phyloP scores from a whole-genome alignment of 1,284 basidiomycete species.

The Vanrija sp. region DNA sequence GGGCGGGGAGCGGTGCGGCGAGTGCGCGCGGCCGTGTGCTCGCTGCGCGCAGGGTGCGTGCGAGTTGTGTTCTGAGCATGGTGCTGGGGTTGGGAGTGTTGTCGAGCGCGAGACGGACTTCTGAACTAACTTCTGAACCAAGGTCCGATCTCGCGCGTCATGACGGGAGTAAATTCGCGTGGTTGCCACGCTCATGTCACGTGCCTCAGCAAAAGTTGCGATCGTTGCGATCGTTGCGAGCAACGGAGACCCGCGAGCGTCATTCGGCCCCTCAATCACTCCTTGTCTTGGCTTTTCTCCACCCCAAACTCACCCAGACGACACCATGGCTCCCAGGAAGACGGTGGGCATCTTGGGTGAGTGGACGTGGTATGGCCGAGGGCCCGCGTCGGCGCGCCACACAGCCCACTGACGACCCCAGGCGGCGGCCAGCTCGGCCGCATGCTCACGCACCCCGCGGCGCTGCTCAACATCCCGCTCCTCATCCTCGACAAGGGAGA shows the following conservation, averaged over 20 bases:
- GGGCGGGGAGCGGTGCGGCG: background rate
- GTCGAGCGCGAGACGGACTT: too few species aligned
- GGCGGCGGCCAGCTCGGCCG: slow-evolving; percentile 97
- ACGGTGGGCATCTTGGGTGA: slow-evolving; percentile 49
- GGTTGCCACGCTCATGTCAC: too few species aligned
- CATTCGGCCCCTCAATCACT: background rate
- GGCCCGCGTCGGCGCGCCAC: background rate
- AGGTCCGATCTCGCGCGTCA: too few species aligned
- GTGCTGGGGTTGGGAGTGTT: too few species aligned
- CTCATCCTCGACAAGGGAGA: slow-evolving; percentile 81
- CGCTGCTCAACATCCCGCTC: slow-evolving; percentile 81
- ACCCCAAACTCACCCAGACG: background rate
- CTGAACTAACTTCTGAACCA: too few species aligned
- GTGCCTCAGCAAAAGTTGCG: too few species aligned
- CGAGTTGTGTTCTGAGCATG: too few species aligned
- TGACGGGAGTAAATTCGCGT: too few species aligned
- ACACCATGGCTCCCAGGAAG: slow-evolving; percentile 41
- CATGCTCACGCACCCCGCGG: slow-evolving; percentile 90
- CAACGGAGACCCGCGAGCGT: too few species aligned
- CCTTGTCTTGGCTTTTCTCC: background rate
- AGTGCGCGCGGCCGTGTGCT: too few species aligned
- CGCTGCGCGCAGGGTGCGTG: too few species aligned
- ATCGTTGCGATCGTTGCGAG: too few species aligned
- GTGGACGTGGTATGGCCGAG: background rate
- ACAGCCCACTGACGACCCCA: slow-evolving; percentile 36